These are phyloP conservation scores for Cardamine resedifolia DNA, from an alignment of 345 rosid species.

Conservation along the genomic window DNA sequence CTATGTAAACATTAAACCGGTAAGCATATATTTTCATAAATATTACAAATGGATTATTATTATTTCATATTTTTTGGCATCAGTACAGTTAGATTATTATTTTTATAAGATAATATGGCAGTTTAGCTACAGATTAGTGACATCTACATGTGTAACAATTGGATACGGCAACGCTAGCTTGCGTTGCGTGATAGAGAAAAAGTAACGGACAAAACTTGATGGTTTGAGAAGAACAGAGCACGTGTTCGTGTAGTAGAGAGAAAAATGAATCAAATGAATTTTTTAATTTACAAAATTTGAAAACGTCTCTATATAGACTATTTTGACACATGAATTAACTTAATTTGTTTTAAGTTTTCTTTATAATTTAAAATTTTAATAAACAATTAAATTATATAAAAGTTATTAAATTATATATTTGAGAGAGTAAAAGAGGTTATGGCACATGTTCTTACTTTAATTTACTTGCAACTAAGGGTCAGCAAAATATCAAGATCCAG, in stretches of 20 bases:
- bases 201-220: slow-evolving; percentile 30
- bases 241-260: slow-evolving; percentile 28
- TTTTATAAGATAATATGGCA: not conserved
- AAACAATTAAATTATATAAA: too few species aligned
- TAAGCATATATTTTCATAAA: not conserved
- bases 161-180: slow-evolving; percentile 3
- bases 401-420: too few species aligned
- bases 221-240: slow-evolving; percentile 27
- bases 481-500: too few species aligned
- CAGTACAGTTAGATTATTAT: not conserved
- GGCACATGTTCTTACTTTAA: too few species aligned
- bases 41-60: not conserved
- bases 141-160: slow-evolving; percentile 4
- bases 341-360: too few species aligned
- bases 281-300: too few species aligned
- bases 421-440: too few species aligned
- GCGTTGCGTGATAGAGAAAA: slow-evolving; percentile 18
- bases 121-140: slow-evolving; percentile 10
- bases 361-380: too few species aligned
- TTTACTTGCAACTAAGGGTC: too few species aligned
- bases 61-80: not conserved
- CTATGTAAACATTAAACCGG: not conserved
- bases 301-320: too few species aligned
- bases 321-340: too few species aligned
- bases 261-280: too few species aligned